Evolutionary conservation across 1,139 yeast species (phyloP).

Genomic region (Kluyveromyces sp.): DNA sequence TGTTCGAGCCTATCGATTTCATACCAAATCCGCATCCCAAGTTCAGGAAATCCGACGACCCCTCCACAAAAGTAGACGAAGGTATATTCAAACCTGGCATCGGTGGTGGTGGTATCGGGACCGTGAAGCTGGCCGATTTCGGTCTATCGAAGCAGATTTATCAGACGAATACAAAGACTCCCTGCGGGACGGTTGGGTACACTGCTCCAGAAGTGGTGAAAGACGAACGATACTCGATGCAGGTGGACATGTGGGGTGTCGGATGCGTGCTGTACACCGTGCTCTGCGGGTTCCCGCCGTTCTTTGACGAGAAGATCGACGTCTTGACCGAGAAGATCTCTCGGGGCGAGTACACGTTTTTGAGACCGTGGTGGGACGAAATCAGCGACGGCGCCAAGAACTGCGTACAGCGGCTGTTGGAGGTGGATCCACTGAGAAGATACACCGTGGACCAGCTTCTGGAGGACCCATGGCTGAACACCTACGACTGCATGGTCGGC

Average conservation of each 20-base stretch:
- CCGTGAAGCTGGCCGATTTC: constrained; percentile 83
- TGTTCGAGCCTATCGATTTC: constrained; percentile 69
- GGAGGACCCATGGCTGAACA: constrained; percentile 70
- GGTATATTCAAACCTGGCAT: constrained; percentile 69
- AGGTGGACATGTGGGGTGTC: constrained; percentile 94
- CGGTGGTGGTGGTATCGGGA: constrained; percentile 89
- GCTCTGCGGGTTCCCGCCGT: constrained; percentile 93
- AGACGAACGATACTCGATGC: constrained; percentile 77
- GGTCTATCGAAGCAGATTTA: constrained; percentile 83
- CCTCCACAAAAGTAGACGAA: constrained; percentile 66
- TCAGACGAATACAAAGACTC: constrained; percentile 65
- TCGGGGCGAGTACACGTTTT: constrained; percentile 72
- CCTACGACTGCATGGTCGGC: constrained; percentile 22
- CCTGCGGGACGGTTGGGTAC: constrained; percentile 86
- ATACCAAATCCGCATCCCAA: constrained; percentile 44
- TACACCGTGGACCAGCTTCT: constrained; percentile 74
- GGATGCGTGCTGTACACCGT: constrained; percentile 90
- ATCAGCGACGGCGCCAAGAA: constrained; percentile 71
- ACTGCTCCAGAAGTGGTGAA: constrained; percentile 93
- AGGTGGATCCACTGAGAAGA: constrained; percentile 74
- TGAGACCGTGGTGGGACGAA: constrained; percentile 98
- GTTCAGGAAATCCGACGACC: constrained; percentile 69
- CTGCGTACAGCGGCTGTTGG: constrained; percentile 67
- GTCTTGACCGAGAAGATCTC: constrained; percentile 78
- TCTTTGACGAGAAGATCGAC: constrained; percentile 82